Percentiles rank a stretch among this genome's conserved stretches.
phyloP scores from a whole-genome alignment of 768 basidiomycete genomes.

The Auricularia heimuer region DNA sequence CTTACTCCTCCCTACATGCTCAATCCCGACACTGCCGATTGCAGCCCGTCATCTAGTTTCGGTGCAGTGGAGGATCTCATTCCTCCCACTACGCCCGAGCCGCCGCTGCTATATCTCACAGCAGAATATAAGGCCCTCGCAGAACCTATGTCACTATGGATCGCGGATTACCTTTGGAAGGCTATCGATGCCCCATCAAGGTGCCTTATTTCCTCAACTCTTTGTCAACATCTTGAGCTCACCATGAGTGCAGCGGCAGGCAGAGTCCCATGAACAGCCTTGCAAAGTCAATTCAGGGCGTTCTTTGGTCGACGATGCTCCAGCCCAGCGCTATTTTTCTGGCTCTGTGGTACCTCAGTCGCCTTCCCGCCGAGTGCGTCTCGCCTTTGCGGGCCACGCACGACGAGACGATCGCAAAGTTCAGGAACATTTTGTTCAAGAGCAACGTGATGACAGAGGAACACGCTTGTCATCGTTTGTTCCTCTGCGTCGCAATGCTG shows the following conservation, averaged over 20 bases:
- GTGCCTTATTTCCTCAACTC: conserved; percentile 1
- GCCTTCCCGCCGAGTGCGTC: conserved; percentile 55
- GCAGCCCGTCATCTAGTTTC: not conserved
- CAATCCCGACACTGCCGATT: not conserved
- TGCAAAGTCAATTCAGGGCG: conserved; percentile 53
- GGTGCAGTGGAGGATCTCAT: not conserved
- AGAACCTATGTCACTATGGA: conserved; percentile 71
- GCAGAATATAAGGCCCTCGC: conserved; percentile 56
- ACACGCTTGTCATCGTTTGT: not conserved
- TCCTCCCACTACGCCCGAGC: not conserved
- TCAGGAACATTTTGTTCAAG: not conserved
- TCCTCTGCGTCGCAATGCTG: not conserved
- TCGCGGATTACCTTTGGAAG: conserved; percentile 74
- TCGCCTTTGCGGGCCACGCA: not conserved
- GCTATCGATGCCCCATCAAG: conserved; percentile 54
- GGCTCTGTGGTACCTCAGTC: conserved; percentile 74
- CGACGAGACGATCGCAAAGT: conserved; percentile 22
- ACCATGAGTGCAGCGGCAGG: conserved; percentile 32
- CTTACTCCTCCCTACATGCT: not conserved
- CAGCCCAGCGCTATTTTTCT: conserved; percentile 75
- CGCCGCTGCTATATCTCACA: not conserved
- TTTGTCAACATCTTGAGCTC: conserved; percentile 6
- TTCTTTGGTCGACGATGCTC: conserved; percentile 67
- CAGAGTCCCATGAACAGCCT: conserved; percentile 42
- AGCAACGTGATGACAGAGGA: not conserved